Evolutionary conservation across 352 stramenopile species (phyloP).

Genomic region (Pythium aristosporum): DNA sequence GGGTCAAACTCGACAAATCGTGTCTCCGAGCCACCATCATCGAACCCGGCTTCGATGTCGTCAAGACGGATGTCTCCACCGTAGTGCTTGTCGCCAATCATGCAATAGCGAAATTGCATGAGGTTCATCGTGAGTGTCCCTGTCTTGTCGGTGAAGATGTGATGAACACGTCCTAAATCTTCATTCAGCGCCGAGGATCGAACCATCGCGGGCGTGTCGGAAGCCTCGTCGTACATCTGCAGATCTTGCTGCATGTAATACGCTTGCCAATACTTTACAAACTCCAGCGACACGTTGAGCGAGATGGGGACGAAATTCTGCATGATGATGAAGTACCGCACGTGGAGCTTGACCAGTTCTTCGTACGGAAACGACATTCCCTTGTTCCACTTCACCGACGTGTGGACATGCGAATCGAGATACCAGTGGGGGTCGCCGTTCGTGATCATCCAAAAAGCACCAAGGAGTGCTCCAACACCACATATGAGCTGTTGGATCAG

Average conservation of each 20-base stretch:
- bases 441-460: slow-evolving; percentile 65
- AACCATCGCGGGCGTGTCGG: slow-evolving; percentile 85
- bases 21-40: neutral
- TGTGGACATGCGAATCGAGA: slow-evolving; percentile 31
- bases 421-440: slow-evolving; percentile 73
- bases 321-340: slow-evolving; percentile 96
- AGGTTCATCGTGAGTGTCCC: slow-evolving; percentile 95
- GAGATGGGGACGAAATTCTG: slow-evolving; percentile 98
- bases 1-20: slow-evolving; percentile 74
- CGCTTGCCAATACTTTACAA: slow-evolving; percentile 95
- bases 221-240: slow-evolving; percentile 90
- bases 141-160: slow-evolving; percentile 95
- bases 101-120: slow-evolving; percentile 96
- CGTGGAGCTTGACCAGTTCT: slow-evolving; percentile 78
- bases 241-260: slow-evolving; percentile 94
- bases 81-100: slow-evolving; percentile 92
- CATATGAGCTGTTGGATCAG: slow-evolving; percentile 78
- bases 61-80: slow-evolving; percentile 71
- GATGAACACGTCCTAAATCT: slow-evolving; percentile 89
- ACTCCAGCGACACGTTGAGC: slow-evolving; percentile 97
- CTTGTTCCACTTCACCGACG: slow-evolving; percentile 29
- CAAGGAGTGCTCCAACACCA: slow-evolving; percentile 58
- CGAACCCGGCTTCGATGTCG: slow-evolving; percentile 35
- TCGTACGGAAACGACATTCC: slow-evolving; percentile 40
- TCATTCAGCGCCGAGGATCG: slow-evolving; percentile 88